Percentiles rank a stretch among this genome's conserved stretches.
Evolutionary conservation across 1,284 basidiomycete species (phyloP).

Genomic region (Rhodotorula sp.): DNA sequence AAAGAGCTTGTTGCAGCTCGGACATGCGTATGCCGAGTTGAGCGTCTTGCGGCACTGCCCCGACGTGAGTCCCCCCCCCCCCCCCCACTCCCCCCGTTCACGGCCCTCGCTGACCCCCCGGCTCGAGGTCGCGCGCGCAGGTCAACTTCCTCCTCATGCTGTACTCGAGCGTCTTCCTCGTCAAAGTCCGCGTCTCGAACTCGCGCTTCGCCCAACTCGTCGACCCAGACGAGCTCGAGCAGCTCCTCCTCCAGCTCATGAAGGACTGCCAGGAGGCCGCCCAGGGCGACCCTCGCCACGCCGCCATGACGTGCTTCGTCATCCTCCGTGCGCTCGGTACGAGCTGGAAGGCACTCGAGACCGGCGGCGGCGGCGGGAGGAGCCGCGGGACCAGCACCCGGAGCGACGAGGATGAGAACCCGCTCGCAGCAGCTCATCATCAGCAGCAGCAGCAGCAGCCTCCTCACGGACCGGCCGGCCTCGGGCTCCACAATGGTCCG

Average conservation of each 20-base stretch:
- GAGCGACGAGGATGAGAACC: neutral
- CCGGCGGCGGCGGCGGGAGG: conserved; percentile 2
- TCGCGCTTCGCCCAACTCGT: conserved; percentile 31
- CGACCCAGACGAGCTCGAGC: conserved; percentile 25
- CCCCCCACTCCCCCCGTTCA: no score
- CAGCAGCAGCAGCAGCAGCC: no score
- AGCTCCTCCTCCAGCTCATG: conserved; percentile 23
- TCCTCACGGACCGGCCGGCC: neutral
- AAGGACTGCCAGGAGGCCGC: conserved; percentile 28
- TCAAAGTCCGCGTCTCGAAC: conserved; percentile 38
- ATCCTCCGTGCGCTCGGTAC: conserved; percentile 25
- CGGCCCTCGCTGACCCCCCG: neutral
- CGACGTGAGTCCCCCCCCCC: conserved; percentile 15
- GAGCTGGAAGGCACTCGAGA: conserved; percentile 28
- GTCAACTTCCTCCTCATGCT: conserved; percentile 37
- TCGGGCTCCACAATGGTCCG: neutral
- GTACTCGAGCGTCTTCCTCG: conserved; percentile 36
- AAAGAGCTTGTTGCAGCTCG: conserved; percentile 21
- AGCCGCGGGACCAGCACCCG: conserved; percentile 3
- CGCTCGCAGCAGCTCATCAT: neutral
- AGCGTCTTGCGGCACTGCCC: conserved; percentile 33
- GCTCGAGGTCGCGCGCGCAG: neutral
- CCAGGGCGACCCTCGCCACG: conserved; percentile 16
- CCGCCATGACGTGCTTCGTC: conserved; percentile 21
- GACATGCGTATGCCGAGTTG: conserved; percentile 31